phyloP scores from a whole-genome alignment of 1,139 yeast species.

The Hansenula anomala region DNA sequence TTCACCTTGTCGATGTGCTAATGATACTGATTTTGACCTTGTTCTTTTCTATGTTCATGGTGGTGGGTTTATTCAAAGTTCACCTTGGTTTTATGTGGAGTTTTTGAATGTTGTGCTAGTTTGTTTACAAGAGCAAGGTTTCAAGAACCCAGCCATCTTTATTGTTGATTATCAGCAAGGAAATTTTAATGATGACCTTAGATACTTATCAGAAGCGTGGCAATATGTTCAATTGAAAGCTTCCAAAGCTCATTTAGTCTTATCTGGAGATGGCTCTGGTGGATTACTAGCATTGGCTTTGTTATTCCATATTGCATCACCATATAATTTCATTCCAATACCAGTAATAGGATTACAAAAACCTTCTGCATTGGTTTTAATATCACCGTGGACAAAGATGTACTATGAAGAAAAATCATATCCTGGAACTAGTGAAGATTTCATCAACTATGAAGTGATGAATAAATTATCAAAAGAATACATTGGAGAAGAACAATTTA shows the following conservation, averaged over 20 bases:
- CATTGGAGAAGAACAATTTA: constrained; percentile 16
- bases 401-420: constrained; percentile 7
- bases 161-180: constrained; percentile 28
- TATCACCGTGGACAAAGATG: constrained; percentile 32
- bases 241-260: constrained; percentile 24
- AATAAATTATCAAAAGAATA: constrained; percentile 15
- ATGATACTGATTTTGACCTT: constrained; percentile 26
- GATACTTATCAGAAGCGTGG: constrained; percentile 27
- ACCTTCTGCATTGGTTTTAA: constrained; percentile 33
- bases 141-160: constrained; percentile 37
- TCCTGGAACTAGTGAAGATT: not conserved
- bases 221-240: constrained; percentile 17
- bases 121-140: constrained; percentile 36
- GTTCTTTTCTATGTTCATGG: constrained; percentile 34
- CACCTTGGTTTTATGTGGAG: constrained; percentile 35
- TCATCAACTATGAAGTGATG: not conserved
- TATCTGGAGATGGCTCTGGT: constrained; percentile 40
- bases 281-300: constrained; percentile 34
- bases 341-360: constrained; percentile 6
- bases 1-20: constrained; percentile 20
- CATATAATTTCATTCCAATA: constrained; percentile 18
- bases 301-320: constrained; percentile 28
- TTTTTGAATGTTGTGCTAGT: constrained; percentile 31
- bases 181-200: constrained; percentile 25
- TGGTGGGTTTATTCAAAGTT: constrained; percentile 26